A percentile compares a stretch with the other conserved stretches of the same genome.
Conservation (phyloP, 2,329 filamentous ascomycete species). For the Curvularia eragrostidis region DNA sequence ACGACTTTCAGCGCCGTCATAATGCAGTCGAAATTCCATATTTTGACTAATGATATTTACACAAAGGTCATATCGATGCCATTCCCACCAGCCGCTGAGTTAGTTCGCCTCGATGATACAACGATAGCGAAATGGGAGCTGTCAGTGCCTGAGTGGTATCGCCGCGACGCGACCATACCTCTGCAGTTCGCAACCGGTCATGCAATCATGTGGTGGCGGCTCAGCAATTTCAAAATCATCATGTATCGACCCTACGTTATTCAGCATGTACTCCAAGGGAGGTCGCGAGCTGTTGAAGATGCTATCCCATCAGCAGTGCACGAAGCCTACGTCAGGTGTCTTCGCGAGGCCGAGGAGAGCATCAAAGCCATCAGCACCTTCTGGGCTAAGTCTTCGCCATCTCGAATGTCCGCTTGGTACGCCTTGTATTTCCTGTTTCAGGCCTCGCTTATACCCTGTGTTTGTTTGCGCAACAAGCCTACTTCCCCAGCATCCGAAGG, state of each 20-base stretch:
- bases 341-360: slow-evolving; percentile 52
- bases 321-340: slow-evolving; percentile 45
- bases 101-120: slow-evolving; percentile 52
- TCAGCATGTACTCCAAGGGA: slow-evolving; percentile 42
- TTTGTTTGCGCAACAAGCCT: slow-evolving; percentile 56
- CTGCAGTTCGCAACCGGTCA: slow-evolving; percentile 51
- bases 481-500: slow-evolving; percentile 44
- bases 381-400: slow-evolving; percentile 50
- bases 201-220: slow-evolving; percentile 55
- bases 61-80: slow-evolving; percentile 55
- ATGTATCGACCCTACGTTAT: slow-evolving; percentile 59
- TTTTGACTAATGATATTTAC: slow-evolving; percentile 56
- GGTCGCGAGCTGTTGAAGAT: slow-evolving; percentile 21
- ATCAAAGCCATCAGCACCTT: slow-evolving; percentile 51
- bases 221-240: slow-evolving; percentile 56
- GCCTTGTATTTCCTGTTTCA: slow-evolving; percentile 58
- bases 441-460: slow-evolving; percentile 57
- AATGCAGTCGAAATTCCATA: slow-evolving; percentile 56
- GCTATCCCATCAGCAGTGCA: slow-evolving; percentile 33
- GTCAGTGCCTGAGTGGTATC: slow-evolving; percentile 49
- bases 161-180: slow-evolving; percentile 42
- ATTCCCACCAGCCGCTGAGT: slow-evolving; percentile 51
- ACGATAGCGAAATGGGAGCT: slow-evolving; percentile 51
- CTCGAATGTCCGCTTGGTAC: slow-evolving; percentile 55
- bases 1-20: slow-evolving; percentile 56